Evolutionary conservation across 2,329 filamentous ascomycete genomes (phyloP), one percentile per base, ranked within the genome.

Genomic region (Zymoseptoria pseudotritici): DNA sequence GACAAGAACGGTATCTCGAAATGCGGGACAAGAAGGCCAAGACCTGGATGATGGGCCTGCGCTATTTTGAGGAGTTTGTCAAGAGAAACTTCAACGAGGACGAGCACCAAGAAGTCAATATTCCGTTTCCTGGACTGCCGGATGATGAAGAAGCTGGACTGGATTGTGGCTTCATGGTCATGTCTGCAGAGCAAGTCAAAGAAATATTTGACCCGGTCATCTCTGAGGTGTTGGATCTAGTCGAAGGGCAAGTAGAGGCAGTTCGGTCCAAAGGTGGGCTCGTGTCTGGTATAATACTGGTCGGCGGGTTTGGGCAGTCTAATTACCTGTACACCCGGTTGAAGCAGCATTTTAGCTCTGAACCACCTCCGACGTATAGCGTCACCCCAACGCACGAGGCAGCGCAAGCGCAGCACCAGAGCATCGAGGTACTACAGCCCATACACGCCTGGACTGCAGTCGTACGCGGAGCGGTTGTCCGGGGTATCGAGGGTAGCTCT

Each of bases 81-180:
- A 93, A 93, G 75, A 82, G 89, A 13, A 91, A 91, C 69, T 93
- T 92, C 71, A 87, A 90, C 53, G 88, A 91, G 69, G 84, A 89
- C 63, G 81, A 86, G 55, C 67, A 67, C 56, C 65, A 58, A 26
- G 89, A 92, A 71, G 83, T 91, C 60, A 91, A 91, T 60, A 83
- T 92, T 3, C 89, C 89, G 0, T 89, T 92, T 65, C 89, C 88
- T 1, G 89, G 89, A 1, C 75, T 91, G 2, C 82, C 88, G 0
- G 89, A 93, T 67, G 87, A 92, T 60, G 86, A 90, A 73, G 86
- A 86, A 55, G 86, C 83, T 17, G 86, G 88, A 0, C 76, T 92
- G 8, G 89, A 93, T 71, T 88, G 83, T 1, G 89, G 89, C 1
- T 92, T 92, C 74, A 73, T 93, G 54, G 82, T 89, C 66, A 86